Evolutionary conservation across 805 yeast species (phyloP).

Genomic region (Naumovozyma baii): DNA sequence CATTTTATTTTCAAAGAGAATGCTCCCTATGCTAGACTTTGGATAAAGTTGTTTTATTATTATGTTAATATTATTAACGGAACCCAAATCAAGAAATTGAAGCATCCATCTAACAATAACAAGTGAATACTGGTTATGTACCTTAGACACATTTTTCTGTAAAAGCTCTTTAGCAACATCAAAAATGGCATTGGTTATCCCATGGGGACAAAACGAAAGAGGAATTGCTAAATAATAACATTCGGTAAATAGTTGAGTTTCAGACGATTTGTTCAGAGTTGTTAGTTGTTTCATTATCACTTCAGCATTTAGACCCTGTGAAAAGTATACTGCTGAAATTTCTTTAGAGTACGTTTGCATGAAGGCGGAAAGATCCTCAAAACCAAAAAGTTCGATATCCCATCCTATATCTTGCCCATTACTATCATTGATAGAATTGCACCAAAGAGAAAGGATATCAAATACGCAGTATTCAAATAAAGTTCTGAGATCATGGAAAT

Average conservation of each 20-base stretch:
- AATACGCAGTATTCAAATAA: slow-evolving; percentile 19
- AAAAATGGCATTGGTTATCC: slow-evolving; percentile 7
- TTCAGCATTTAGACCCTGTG: slow-evolving; percentile 8
- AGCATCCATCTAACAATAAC: slow-evolving; percentile 8
- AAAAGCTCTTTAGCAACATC: slow-evolving; percentile 5
- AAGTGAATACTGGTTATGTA: slow-evolving; percentile 1
- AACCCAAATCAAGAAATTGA: slow-evolving; percentile 14
- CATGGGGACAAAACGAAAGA: slow-evolving; percentile 11
- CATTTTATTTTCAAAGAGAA: slow-evolving; percentile 4
- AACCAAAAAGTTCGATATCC: slow-evolving; percentile 17
- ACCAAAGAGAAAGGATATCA: slow-evolving; percentile 17
- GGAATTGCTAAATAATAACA: slow-evolving; percentile 13
- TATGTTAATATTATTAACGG: slow-evolving; percentile 5
- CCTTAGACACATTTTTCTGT: slow-evolving; percentile 6
- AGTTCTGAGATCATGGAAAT: slow-evolving; percentile 2
- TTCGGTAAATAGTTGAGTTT: slow-evolving; percentile 8
- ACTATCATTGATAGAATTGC: slow-evolving; percentile 1
- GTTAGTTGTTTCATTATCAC: slow-evolving; percentile 6
- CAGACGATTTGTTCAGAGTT: slow-evolving; percentile 3
- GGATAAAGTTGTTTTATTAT: slow-evolving; percentile 4
- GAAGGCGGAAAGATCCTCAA: slow-evolving; percentile 9
- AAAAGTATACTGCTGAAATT: slow-evolving; percentile 13
- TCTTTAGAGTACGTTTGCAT: slow-evolving; percentile 10
- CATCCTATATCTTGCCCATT: slow-evolving; percentile 6
- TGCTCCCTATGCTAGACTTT: not conserved